Conservation (phyloP, 208 protist species). For the Crithidia fasciculata region DNA sequence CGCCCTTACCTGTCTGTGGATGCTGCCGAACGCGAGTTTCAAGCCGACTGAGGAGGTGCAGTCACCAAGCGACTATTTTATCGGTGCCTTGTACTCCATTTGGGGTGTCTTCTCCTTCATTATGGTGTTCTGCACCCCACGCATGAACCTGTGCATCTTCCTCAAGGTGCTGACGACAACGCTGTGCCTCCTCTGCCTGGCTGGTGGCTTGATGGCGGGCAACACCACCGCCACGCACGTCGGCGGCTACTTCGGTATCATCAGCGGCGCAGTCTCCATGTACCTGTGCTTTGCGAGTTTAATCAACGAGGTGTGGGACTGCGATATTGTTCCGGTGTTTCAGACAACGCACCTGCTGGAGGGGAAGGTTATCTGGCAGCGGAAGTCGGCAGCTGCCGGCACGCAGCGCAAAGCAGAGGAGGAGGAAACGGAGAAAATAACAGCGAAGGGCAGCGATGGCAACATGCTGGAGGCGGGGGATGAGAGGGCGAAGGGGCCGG, state of each 20-base stretch:
- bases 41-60: neutral
- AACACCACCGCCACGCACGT: conserved; percentile 22
- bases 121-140: conserved; percentile 20
- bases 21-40: conserved; percentile 27
- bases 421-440: neutral
- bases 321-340: conserved; percentile 36
- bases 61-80: conserved; percentile 7
- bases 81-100: conserved; percentile 16
- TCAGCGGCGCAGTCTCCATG: conserved; percentile 43
- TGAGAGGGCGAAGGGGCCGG: too few species aligned
- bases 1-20: conserved; percentile 27
- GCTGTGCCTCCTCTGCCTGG: conserved; percentile 16
- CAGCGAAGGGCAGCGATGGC: too few species aligned
- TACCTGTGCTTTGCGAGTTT: conserved; percentile 48
- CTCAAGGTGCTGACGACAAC: conserved; percentile 6
- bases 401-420: neutral
- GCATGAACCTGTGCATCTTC: conserved; percentile 12
- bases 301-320: conserved; percentile 43
- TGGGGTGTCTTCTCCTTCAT: conserved; percentile 12
- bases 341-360: conserved; percentile 13
- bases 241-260: conserved; percentile 45
- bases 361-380: neutral
- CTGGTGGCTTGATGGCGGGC: conserved; percentile 14
- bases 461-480: too few species aligned
- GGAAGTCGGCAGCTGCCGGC: neutral